Base-by-base conservation (phyloP, 2,329 filamentous ascomycete species). In the Beauveria sp. region DNA sequence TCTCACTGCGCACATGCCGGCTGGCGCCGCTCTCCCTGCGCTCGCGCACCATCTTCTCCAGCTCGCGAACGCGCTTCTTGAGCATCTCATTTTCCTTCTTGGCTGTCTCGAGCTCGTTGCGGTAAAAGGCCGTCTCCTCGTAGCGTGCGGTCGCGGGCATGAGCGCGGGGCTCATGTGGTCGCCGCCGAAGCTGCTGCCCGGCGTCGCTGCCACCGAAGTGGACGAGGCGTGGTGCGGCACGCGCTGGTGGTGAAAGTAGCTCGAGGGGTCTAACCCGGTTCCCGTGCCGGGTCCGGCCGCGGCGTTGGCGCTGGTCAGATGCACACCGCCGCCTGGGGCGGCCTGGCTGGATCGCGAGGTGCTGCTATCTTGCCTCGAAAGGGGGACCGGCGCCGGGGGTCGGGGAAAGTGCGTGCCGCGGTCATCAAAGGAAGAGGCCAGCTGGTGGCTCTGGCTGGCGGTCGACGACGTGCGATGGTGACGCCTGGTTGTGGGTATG, bases 1-100 rank as follows among this genome's bases (percentile, higher is more conserved):
- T 85, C 64, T 80, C 82, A 63, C 80, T 84, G 60, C 81, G 69
- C 18, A 43, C 43, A 1, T 73, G 72, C 6, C 76, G 72, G 66
- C 77, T 77, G 12, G 74, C 74, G 55, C 83, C 80, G 66, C 80
- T 80, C 43, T 76, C 73, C 40, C 78, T 74, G 12, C 78, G 72
- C 53, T 82, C 79, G 7, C 79, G 75, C 8, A 87, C 74, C 64
- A 78, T 73, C 43, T 79, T 76, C 73, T 89, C 86, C 12, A 89
- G 73, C 49, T 88, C 86, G 51, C 84, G 79, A 62, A 89, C 82
- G 16, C 83, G 79, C 60, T 80, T 77, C 75, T 85, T 86, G 51
- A 89, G 73, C 0, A 72, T 70, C 58, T 88, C 86, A 63, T 89
- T 88, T 72, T 89, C 86, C 52, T 79, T 77, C 73, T 86, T 88